These are phyloP conservation scores for Fraxinus baroniana DNA, from an alignment of 305 asterid genomes.

Conservation along the genomic window DNA sequence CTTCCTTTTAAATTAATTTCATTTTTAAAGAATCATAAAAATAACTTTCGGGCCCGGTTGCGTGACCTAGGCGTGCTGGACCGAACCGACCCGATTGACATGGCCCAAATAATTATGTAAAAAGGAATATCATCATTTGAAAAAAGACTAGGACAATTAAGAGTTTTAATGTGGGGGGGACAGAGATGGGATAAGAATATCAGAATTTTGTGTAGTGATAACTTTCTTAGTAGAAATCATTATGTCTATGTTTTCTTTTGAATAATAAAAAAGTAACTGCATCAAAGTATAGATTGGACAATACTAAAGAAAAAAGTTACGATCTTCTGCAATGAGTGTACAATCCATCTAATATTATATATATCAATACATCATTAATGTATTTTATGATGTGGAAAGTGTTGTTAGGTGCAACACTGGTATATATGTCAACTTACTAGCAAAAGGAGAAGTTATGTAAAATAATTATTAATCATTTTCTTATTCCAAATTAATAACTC, in stretches of 20 bases:
- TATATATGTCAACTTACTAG: not conserved
- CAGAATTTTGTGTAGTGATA: constrained; percentile 31
- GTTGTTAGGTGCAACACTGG: not conserved
- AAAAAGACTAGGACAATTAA: constrained; percentile 56
- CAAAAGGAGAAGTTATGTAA: not conserved
- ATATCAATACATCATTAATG: not conserved
- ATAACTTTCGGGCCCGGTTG: not conserved
- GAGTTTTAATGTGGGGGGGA: constrained; percentile 45
- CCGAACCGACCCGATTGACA: not conserved
- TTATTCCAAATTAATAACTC: no score
- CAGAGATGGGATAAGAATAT: constrained; percentile 46
- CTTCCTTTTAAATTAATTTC: not conserved
- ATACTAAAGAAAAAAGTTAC: not conserved
- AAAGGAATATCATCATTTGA: constrained; percentile 47
- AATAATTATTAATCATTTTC: not conserved
- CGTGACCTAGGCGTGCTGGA: not conserved
- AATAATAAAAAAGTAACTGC: constrained; percentile 36
- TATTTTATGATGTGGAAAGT: not conserved
- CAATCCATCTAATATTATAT: not conserved
- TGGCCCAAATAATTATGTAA: not conserved
- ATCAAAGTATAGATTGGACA: constrained; percentile 7
- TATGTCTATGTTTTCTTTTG: constrained; percentile 53
- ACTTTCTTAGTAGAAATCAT: constrained; percentile 61
- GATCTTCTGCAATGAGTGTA: not conserved
- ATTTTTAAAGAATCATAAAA: not conserved